Evolutionary conservation across 345 rosid species (phyloP), one percentile per base, ranked within the genome.

Genomic region (Acer saccharum): DNA sequence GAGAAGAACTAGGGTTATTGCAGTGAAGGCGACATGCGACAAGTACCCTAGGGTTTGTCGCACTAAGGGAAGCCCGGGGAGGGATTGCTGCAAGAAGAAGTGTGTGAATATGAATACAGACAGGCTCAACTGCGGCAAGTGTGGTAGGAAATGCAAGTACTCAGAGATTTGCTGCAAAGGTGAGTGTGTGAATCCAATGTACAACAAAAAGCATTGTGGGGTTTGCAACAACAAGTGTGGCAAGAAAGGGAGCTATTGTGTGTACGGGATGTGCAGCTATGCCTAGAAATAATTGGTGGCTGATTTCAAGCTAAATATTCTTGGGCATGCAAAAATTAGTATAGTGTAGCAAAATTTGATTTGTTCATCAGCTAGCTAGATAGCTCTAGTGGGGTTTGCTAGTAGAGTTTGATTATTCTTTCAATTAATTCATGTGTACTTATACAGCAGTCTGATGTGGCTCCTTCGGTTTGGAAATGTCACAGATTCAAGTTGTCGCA

Each of bases 251-350:
- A 87, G 75, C 52, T 20, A 74, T 9, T 88, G 95, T 57, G 71
- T 74, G 7, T 88, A 79, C 79, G 92, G 93, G 14, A 86, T 89
- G 89, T 89, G 95, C 78, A 86, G 67, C 80, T 91, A 89, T 69
- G 91, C 92, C 1, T 85, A 83, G 78, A 77, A n/a, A 25, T 3
- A n/a, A 25, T 3, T 8, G 16, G 21, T 65, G 43, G 10, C 10
- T 65, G 41, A 23, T 10, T 16, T 70, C 69, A 29, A 23, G 60
- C 21, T 32, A 8, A 1, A 43, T 43, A 27, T 0, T 25, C 32
- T 9, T 43, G 46, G 46, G 71, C 54, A 21, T 32, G 35, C 17
- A 0, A 44, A 14, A 65, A 18, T 43, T 39, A 16, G 43, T 29
- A 29, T 35, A 65, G 17, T 43, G 7, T 43, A 43, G 46, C 46